phyloP scores from a whole-genome alignment of 306 rosid species.

The Psophocarpus tetragonolobus region DNA sequence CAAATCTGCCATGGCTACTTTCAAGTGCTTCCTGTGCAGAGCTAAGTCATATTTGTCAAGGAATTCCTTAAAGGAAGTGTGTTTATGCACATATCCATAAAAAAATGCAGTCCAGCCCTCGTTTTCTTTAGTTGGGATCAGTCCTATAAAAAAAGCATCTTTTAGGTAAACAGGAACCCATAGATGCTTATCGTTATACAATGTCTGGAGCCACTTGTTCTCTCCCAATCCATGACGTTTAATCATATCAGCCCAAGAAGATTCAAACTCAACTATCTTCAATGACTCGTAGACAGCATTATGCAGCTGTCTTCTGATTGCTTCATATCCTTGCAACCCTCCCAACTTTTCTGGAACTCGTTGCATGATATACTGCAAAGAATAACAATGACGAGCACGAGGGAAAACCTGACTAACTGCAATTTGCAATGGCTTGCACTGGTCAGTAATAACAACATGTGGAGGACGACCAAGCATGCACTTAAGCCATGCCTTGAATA shows the following conservation, averaged over 20 bases:
- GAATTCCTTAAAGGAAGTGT: constrained; percentile 75
- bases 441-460: constrained; percentile 64
- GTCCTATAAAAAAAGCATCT: constrained; percentile 65
- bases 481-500: constrained; percentile 63
- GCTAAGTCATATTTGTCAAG: constrained; percentile 78
- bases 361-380: constrained; percentile 61
- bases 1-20: constrained; percentile 58
- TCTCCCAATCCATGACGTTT: constrained; percentile 52
- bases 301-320: constrained; percentile 55
- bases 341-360: constrained; percentile 83
- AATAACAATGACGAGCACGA: constrained; percentile 64
- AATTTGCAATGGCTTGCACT: constrained; percentile 59
- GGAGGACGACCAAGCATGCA: constrained; percentile 71
- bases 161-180: constrained; percentile 83
- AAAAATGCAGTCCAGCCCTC: constrained; percentile 61
- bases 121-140: constrained; percentile 52
- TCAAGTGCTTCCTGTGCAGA: constrained; percentile 64
- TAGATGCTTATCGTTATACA: constrained; percentile 56
- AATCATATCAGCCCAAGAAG: constrained; percentile 66
- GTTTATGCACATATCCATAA: constrained; percentile 76
- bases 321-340: constrained; percentile 71
- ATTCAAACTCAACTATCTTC: constrained; percentile 73
- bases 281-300: constrained; percentile 59
- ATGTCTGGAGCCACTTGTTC: constrained; percentile 66
- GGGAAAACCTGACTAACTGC: constrained; percentile 72